Conservation (phyloP, 2,329 filamentous ascomycete genomes). For the Botrytis aclada region DNA sequence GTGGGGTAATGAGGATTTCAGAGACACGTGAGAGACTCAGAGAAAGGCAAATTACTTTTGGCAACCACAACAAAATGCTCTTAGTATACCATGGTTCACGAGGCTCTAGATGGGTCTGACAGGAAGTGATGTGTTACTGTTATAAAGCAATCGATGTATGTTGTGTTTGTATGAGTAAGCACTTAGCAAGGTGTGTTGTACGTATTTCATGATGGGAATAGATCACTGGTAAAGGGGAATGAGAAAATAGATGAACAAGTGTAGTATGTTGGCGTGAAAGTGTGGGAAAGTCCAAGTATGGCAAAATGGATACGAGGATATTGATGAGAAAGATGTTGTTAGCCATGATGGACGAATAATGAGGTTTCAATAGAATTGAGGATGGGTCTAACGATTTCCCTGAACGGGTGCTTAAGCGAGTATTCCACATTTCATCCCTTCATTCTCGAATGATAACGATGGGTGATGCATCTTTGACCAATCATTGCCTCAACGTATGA, state of each 20-base stretch:
- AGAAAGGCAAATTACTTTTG: background rate
- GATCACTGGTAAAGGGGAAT: background rate
- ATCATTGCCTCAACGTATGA: background rate
- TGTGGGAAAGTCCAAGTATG: background rate
- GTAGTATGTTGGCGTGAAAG: background rate
- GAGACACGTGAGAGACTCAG: background rate
- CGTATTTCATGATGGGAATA: background rate
- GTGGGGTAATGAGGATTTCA: conserved; percentile 1
- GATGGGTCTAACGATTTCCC: background rate
- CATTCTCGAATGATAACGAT: background rate
- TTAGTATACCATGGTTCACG: background rate
- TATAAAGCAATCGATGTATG: background rate
- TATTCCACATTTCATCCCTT: background rate
- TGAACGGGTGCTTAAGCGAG: background rate
- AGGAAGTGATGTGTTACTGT: background rate
- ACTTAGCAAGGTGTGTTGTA: background rate
- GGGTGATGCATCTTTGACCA: background rate
- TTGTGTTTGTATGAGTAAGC: background rate
- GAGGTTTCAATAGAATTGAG: background rate
- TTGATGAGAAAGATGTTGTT: background rate
- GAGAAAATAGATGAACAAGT: background rate
- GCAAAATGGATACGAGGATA: background rate
- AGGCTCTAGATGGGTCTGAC: background rate
- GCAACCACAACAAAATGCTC: background rate
- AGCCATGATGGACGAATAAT: background rate